Evolutionary conservation across 106 monocot genomes (phyloP), one percentile per base, ranked within the genome.

Genomic region (Dendrobium huoshanense): DNA sequence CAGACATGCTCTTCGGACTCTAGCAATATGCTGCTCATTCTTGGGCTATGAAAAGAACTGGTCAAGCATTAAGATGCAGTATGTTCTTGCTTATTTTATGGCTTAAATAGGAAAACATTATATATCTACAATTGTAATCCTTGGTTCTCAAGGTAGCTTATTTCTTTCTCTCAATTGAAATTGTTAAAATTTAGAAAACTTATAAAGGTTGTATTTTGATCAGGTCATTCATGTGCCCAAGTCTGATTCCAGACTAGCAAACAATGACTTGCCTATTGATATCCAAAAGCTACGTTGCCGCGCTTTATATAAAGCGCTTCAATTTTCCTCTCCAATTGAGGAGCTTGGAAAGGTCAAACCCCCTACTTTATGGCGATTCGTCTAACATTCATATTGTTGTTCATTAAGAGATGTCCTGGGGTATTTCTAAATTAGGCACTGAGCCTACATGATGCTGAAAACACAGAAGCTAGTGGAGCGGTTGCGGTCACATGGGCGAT

Each of bases 171-270:
- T 24, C 22, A 61, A 61, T 61, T 61, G 51, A 61, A 61, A 22
- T 3, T 22, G 7, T 33, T 70, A 11, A 70, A 2, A 37, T 70
- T 70, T 7, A 13, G 33, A 15, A 37, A 70, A 33, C 37, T 70
- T 70, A 31, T 3, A 70, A 37, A 31, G 33, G 2, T 70, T 31
- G 67, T 77, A 15, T 59, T 81, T 67, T 4, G 77, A 44, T 81
- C 82, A 98, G 97, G 92, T 98, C 24, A 88, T 98, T 85, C 94
- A 98, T 87, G 92, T 88, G 33, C 94, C 97, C 20, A 98, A 98
- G 73, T 98, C 92, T 80, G 97, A 98, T 85, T 92, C 97, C 80
- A 89, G 97, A 51, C 81, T 98, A 20, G 97, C 94, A 54, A 98
- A 98, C 86, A 98, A 91, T 83, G 90, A 88, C 49, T 92, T 97